Percentiles rank a stretch among this genome's conserved stretches.
phyloP scores from a whole-genome alignment of 1,139 yeast species.

The Blastobotrys malaysiensis region DNA sequence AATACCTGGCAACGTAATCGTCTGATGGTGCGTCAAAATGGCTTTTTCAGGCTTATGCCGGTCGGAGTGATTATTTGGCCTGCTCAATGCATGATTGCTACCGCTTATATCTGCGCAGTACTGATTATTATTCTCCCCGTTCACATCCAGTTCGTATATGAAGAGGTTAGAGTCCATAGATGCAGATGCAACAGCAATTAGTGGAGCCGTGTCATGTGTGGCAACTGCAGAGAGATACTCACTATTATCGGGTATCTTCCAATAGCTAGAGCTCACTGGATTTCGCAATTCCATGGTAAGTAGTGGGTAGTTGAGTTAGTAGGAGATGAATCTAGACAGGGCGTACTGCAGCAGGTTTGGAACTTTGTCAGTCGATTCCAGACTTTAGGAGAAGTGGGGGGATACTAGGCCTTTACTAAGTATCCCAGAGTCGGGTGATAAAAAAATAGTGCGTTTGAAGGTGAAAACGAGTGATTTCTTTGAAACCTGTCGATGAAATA shows the following conservation, averaged over 20 bases:
- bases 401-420: neutral
- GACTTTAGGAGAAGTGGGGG: neutral
- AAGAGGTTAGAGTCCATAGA: conserved; percentile 50
- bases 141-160: conserved; percentile 52
- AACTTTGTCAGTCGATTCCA: neutral
- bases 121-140: neutral
- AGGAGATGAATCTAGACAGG: neutral
- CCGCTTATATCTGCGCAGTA: neutral
- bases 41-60: conserved; percentile 7
- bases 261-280: conserved; percentile 37
- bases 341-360: neutral
- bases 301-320: neutral
- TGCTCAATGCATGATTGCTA: neutral
- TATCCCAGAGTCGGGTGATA: neutral
- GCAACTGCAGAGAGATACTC: conserved; percentile 56
- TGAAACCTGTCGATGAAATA: neutral
- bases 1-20: conserved; percentile 65
- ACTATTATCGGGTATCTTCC: conserved; percentile 62
- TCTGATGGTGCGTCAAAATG: conserved; percentile 63
- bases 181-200: conserved; percentile 65
- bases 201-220: conserved; percentile 38
- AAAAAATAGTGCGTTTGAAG: neutral
- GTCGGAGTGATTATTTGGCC: neutral
- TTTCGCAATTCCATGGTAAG: conserved; percentile 2
- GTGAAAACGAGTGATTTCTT: neutral